A percentile compares a stretch with the other conserved stretches of the same genome.
phyloP scores from a whole-genome alignment of 2,329 filamentous ascomycete species.

The Ophiocordyceps sinensis region DNA sequence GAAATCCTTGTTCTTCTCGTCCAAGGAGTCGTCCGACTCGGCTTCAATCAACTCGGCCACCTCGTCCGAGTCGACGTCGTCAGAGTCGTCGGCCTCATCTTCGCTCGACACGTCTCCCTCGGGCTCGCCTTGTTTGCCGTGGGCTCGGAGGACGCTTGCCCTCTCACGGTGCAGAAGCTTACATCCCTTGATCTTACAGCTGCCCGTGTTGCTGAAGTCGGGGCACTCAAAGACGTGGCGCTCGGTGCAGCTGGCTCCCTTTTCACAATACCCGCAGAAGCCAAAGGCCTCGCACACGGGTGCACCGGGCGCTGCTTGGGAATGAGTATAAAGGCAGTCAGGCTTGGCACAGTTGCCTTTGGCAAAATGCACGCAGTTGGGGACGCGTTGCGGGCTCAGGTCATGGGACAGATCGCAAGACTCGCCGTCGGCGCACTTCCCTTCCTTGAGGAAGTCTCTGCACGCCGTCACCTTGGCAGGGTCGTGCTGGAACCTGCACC shows the following conservation, averaged over 20 bases:
- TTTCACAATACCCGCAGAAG: constrained; percentile 75
- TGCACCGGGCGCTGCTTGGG: constrained; percentile 60
- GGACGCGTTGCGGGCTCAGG: constrained; percentile 66
- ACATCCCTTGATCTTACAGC: constrained; percentile 69
- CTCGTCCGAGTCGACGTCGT: constrained; percentile 68
- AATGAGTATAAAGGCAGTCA: constrained; percentile 77
- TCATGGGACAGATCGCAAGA: constrained; percentile 87
- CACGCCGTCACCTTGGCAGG: constrained; percentile 77
- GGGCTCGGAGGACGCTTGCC: constrained; percentile 64
- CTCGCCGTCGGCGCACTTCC: constrained; percentile 61
- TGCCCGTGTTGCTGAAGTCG: constrained; percentile 82
- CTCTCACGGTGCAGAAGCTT: constrained; percentile 77
- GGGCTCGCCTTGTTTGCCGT: constrained; percentile 36
- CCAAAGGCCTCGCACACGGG: constrained; percentile 77
- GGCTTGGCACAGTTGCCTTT: constrained; percentile 80
- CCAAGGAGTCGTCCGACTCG: constrained; percentile 37
- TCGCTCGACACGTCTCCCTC: constrained; percentile 65
- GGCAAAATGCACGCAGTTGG: constrained; percentile 79
- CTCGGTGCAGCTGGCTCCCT: constrained; percentile 61
- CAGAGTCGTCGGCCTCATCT: constrained; percentile 55
- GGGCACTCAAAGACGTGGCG: constrained; percentile 90
- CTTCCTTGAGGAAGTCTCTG: constrained; percentile 71
- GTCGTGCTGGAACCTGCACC: constrained; percentile 74
- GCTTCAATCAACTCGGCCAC: constrained; percentile 48
- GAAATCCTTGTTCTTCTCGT: constrained; percentile 41